phyloP scores from a whole-genome alignment of 78 protist genomes.

The Dictyostelium firmibasis region DNA sequence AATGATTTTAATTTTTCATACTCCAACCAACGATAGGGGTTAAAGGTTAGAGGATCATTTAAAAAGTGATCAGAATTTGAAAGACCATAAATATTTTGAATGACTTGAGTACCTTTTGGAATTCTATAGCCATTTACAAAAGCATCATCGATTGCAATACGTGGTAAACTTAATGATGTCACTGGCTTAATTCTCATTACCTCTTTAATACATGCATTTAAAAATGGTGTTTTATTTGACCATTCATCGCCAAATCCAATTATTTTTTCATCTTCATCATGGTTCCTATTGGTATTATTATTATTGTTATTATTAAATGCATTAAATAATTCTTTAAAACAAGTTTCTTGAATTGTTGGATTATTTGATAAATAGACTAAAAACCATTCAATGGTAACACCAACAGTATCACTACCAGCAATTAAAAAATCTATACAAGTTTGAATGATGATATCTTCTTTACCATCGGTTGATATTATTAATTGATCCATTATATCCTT shows the following conservation, averaged over 20 bases:
- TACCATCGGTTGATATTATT: not conserved
- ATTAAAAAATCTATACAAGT: not conserved
- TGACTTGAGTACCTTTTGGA: slow-evolving; percentile 31
- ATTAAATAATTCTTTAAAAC: not conserved
- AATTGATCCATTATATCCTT: slow-evolving; percentile 13
- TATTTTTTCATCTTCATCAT: not conserved
- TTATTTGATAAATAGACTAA: slow-evolving; percentile 11
- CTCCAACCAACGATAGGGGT: not conserved
- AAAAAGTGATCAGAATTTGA: slow-evolving; percentile 9
- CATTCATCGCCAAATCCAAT: not conserved
- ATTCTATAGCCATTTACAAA: not conserved
- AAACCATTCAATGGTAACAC: slow-evolving; percentile 6
- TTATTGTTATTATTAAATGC: not conserved
- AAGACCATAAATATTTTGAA: slow-evolving; percentile 4
- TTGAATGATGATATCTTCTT: not conserved
- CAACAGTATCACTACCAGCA: not conserved
- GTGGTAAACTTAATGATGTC: slow-evolving; percentile 8
- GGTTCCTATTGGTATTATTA: no score
- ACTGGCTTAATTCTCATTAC: not conserved
- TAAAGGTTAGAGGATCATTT: not conserved
- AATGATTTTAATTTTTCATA: not conserved
- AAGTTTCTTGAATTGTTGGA: slow-evolving; percentile 34
- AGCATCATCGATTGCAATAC: not conserved
- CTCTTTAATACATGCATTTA: slow-evolving; percentile 33
- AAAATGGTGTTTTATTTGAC: not conserved